Conservation (phyloP, 805 yeast genomes). For the Schizosaccharomyces cryophilus region DNA sequence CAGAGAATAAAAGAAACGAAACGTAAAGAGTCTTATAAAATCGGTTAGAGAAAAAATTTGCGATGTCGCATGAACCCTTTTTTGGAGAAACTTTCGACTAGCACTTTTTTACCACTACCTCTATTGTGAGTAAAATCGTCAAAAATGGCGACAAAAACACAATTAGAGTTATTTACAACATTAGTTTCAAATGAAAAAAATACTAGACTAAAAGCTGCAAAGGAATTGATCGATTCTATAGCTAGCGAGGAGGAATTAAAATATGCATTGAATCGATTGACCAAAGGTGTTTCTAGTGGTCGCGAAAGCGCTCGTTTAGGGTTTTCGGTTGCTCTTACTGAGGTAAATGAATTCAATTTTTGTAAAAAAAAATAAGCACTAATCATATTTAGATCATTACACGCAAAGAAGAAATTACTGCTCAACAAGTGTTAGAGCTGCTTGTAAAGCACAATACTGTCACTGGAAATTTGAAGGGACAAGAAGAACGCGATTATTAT, state of each 20-base stretch:
- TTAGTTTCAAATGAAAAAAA: not conserved
- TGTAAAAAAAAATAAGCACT: not conserved
- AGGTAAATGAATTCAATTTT: conserved; percentile 12
- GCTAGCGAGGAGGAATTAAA: conserved; percentile 34
- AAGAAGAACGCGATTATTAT: conserved; percentile 51
- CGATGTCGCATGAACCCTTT: too few relatives aligned
- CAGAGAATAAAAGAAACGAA: too few relatives aligned
- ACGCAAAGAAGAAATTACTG: not conserved
- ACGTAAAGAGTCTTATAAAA: too few relatives aligned
- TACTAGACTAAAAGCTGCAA: not conserved
- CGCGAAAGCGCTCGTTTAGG: conserved; percentile 72
- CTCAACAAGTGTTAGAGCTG: not conserved
- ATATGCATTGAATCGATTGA: conserved; percentile 54
- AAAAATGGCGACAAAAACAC: not conserved
- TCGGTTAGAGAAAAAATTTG: too few relatives aligned
- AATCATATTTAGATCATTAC: not conserved
- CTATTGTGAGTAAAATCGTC: not conserved
- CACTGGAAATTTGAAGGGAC: conserved; percentile 35
- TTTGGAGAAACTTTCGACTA: too few relatives aligned
- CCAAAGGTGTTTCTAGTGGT: conserved; percentile 59
- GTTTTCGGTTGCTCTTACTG: conserved; percentile 67
- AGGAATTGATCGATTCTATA: not conserved
- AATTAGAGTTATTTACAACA: not conserved
- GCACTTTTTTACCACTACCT: not conserved
- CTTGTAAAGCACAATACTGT: conserved; percentile 7